phyloP scores from a whole-genome alignment of 2,329 filamentous ascomycete species.

The Ceratocystis variospora region DNA sequence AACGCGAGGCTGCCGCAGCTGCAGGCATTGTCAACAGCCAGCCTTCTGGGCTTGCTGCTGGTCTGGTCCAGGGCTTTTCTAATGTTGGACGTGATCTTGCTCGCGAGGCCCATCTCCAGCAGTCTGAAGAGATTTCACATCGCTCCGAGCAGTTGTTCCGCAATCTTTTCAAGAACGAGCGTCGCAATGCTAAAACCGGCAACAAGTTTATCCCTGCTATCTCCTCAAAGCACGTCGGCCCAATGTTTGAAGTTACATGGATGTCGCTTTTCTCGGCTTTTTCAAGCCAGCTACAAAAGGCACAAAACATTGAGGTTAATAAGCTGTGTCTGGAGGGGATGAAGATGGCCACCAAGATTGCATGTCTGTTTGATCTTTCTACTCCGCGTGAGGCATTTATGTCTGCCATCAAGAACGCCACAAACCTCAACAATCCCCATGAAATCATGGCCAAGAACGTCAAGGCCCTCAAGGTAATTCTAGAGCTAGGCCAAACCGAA shows the following conservation, averaged over 20 bases:
- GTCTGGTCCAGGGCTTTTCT: constrained; percentile 76
- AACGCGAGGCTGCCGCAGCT: constrained; percentile 77
- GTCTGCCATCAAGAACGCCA: constrained; percentile 79
- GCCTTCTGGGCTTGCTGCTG: constrained; percentile 59
- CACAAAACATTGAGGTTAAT: constrained; percentile 83
- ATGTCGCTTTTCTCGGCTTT: constrained; percentile 97
- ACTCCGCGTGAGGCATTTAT: constrained; percentile 94
- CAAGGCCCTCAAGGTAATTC: constrained; percentile 78
- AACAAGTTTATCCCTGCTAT: constrained; percentile 80
- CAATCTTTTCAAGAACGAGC: constrained; percentile 78
- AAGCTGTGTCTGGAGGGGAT: constrained; percentile 89
- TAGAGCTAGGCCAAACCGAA: constrained; percentile 86
- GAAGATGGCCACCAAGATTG: constrained; percentile 83
- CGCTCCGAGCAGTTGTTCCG: constrained; percentile 77
- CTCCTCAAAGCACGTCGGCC: constrained; percentile 85
- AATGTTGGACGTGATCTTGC: constrained; percentile 86
- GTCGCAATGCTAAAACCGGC: constrained; percentile 57
- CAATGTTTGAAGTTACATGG: constrained; percentile 98
- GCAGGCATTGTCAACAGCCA: constrained; percentile 48
- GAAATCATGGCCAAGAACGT: constrained; percentile 95
- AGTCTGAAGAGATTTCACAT: constrained; percentile 77
- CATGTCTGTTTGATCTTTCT: constrained; percentile 82
- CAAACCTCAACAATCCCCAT: constrained; percentile 86
- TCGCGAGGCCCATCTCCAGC: constrained; percentile 83
- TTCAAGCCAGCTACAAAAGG: constrained; percentile 84